These are phyloP conservation scores for Pogostemon cablin DNA, from an alignment of 257 asterid genomes.

Conservation along the genomic window DNA sequence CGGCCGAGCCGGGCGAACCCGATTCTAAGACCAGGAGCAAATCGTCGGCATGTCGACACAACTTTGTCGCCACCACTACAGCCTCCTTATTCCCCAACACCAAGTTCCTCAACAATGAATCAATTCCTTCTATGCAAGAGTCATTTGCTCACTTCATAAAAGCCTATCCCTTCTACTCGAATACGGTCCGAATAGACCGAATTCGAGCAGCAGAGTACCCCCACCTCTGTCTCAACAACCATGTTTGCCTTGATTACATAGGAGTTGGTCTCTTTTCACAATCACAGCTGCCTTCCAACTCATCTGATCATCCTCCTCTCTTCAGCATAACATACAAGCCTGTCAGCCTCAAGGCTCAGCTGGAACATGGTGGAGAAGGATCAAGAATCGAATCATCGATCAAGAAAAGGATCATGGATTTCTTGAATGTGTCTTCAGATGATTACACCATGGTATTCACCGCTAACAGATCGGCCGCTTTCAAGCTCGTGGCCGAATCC, in stretches of 20 bases:
- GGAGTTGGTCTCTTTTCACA: slow-evolving; percentile 91
- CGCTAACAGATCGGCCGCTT: slow-evolving; percentile 81
- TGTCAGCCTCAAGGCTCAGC: slow-evolving; percentile 66
- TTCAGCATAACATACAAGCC: slow-evolving; percentile 62
- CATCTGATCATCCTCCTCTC: slow-evolving; percentile 44
- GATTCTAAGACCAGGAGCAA: slow-evolving; percentile 48
- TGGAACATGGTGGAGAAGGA: slow-evolving; percentile 63
- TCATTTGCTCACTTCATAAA: slow-evolving; percentile 60
- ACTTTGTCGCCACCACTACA: slow-evolving; percentile 55
- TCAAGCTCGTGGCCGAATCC: slow-evolving; percentile 75
- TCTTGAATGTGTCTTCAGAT: slow-evolving; percentile 59
- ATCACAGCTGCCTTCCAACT: slow-evolving; percentile 51
- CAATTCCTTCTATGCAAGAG: slow-evolving; percentile 72
- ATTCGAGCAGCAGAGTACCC: slow-evolving; percentile 76
- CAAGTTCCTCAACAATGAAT: slow-evolving; percentile 73
- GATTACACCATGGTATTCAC: slow-evolving; percentile 84
- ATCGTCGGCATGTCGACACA: slow-evolving; percentile 55
- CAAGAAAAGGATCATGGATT: slow-evolving; percentile 71
- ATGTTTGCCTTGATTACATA: slow-evolving; percentile 78
- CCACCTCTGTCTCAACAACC: slow-evolving; percentile 61
- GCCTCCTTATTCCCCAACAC: slow-evolving; percentile 70
- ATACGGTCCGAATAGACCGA: slow-evolving; percentile 57
- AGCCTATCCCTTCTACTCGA: slow-evolving; percentile 69
- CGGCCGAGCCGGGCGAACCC: slow-evolving; percentile 29
- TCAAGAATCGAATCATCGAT: slow-evolving; percentile 65